A percentile compares a stretch with the other conserved stretches of the same genome.
Conservation (phyloP, 139 green algal genomes). For the Tetraselmis striata region DNA sequence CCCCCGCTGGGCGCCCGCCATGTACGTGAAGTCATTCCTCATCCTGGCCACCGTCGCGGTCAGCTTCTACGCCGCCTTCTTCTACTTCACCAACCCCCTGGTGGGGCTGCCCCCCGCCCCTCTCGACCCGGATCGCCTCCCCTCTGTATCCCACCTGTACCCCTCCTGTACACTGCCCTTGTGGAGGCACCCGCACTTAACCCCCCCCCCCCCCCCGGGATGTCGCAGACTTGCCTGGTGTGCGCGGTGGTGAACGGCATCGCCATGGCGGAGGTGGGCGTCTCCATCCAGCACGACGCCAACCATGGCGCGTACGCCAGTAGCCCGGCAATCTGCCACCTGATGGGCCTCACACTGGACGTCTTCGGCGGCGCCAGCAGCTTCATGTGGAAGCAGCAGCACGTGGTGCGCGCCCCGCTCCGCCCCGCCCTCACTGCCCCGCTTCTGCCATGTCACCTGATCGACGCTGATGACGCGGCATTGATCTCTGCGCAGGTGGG, state of each 20-base stretch:
- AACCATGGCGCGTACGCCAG: constrained; percentile 60
- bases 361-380: constrained; percentile 55
- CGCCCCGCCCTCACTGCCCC: too few species aligned
- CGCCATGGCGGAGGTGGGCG: constrained; percentile 54
- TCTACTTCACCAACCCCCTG: constrained; percentile 22
- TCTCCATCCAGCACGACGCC: constrained; percentile 58
- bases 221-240: constrained; percentile 22
- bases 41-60: constrained; percentile 37
- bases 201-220: too few species aligned
- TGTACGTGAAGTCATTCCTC: constrained; percentile 51
- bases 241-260: constrained; percentile 46
- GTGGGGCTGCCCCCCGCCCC: constrained; percentile 15
- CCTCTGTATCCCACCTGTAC: too few species aligned
- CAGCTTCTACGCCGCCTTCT: constrained; percentile 46
- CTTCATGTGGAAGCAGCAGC: constrained; percentile 77
- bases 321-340: constrained; percentile 20
- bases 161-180: too few species aligned
- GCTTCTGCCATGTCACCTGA: too few species aligned
- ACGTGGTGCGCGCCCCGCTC: constrained; percentile 33
- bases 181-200: too few species aligned
- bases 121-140: too few species aligned
- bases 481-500: constrained; percentile 30
- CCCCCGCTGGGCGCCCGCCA: constrained; percentile 34
- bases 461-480: too few species aligned
- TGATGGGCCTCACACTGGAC: constrained; percentile 49